A percentile compares a stretch with the other conserved stretches of the same genome.
Conservation (phyloP, 495 filamentous ascomycete species). For the Neurospora africana region DNA sequence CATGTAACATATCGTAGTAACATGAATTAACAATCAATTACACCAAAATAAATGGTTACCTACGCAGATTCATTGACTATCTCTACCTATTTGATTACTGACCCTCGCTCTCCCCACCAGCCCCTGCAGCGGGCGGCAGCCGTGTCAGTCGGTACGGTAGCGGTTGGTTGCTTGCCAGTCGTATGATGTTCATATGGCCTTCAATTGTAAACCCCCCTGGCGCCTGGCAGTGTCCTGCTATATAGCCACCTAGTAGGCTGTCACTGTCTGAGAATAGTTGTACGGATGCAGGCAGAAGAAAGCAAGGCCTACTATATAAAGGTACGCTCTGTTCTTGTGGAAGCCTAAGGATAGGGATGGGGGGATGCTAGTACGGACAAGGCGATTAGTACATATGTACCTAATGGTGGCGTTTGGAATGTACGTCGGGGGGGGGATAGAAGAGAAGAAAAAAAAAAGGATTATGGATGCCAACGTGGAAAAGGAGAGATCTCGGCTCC, state of each 20-base stretch:
- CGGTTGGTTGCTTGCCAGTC: neutral
- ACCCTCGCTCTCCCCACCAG: neutral
- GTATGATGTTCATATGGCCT: neutral
- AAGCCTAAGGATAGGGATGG: neutral
- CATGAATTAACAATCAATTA: neutral
- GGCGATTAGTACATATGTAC: no score
- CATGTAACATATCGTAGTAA: neutral
- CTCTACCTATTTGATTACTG: neutral
- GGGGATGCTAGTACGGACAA: neutral
- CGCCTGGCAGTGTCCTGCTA: neutral
- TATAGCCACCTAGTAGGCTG: neutral
- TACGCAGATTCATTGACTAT: neutral
- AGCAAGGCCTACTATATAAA: neutral
- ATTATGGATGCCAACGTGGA: neutral
- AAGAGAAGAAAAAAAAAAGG: neutral
- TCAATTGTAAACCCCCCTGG: neutral
- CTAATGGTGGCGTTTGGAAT: neutral
- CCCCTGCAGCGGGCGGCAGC: neutral
- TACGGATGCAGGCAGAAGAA: neutral
- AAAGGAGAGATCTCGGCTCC: neutral
- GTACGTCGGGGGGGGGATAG: neutral
- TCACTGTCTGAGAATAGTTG: neutral
- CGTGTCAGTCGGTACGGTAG: neutral
- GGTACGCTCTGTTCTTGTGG: neutral
- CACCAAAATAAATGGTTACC: neutral